A percentile compares a stretch with the other conserved stretches of the same genome.
Conservation (phyloP, 139 green algal genomes). For the Picochlorum costavermella region DNA sequence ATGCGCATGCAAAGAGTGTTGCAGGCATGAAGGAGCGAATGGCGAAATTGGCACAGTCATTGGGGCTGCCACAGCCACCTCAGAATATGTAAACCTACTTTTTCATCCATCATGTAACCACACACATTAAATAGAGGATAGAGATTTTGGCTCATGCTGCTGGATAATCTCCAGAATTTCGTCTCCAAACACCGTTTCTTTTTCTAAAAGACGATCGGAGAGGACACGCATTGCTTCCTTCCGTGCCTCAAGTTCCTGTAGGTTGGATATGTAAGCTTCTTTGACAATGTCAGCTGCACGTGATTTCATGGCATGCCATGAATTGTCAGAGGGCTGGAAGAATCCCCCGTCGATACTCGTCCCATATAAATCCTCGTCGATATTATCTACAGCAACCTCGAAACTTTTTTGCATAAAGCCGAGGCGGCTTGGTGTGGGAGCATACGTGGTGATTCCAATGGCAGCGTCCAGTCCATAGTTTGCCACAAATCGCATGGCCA, state of each 20-base stretch:
- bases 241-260: slow-evolving; percentile 30
- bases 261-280: slow-evolving; percentile 27
- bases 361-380: slow-evolving; percentile 46
- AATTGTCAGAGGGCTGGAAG: slow-evolving; percentile 30
- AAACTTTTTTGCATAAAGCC: slow-evolving; percentile 26
- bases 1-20: slow-evolving; percentile 80
- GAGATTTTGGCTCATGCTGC: no score
- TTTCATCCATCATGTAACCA: no score
- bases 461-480: slow-evolving; percentile 38
- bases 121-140: no score
- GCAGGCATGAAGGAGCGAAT: slow-evolving; percentile 73
- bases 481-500: slow-evolving; percentile 41
- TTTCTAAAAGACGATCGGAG: slow-evolving; percentile 26
- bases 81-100: slow-evolving; percentile 1
- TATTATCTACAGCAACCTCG: slow-evolving; percentile 39
- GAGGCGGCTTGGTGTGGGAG: slow-evolving; percentile 9
- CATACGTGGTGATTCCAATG: slow-evolving; percentile 36
- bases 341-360: slow-evolving; percentile 15
- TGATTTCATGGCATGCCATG: slow-evolving; percentile 17
- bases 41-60: slow-evolving; percentile 48
- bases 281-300: slow-evolving; percentile 25
- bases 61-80: slow-evolving; percentile 28
- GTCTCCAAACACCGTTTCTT: slow-evolving; percentile 30
- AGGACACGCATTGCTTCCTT: slow-evolving; percentile 22
- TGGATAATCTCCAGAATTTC: slow-evolving; percentile 32